Evolutionary conservation across 495 filamentous ascomycete species (phyloP), one percentile per base, ranked within the genome.

Genomic region (Penicillium antarcticum): DNA sequence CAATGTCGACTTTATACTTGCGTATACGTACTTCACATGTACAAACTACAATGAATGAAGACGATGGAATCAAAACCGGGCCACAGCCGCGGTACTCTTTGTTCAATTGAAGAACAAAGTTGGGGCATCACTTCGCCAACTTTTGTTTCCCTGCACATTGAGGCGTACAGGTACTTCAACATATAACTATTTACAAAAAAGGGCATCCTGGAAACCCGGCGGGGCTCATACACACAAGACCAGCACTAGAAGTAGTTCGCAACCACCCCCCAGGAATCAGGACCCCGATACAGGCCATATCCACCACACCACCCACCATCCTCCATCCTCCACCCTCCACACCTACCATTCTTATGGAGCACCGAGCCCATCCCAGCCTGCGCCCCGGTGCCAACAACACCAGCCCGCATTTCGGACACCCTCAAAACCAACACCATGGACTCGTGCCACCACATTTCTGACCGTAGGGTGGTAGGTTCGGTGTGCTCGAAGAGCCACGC

Each of bases 401-500:
- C 48, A 43, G 31, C 70, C 65, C 24, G 52, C 52, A 1, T 40
- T 17, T 0, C 52, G 38, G 18, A 68, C 59, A 9, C 56, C 56
- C 3, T 41, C 36, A 37, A 65, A 77, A 0, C 75, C 74, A 36
- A 56, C 49, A 1, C 75, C 75, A 3, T 40, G 26, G 37, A 60
- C 70, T 0, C 75, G 64, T n/a, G 45, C 61, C 10, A 42, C 23
- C 39, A 66, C 56, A 17, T 47, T 38, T 4, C 39, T 37, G 13
- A 65, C 58, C 2, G 18, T 45, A 1, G 74, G 69, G 49, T 77
- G 75, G 6, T 71, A 75, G 42, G 58, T 60, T 9, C 69, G 59
- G 45, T 62, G 58, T 6, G 68, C 70, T 1, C 75, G 62, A 16
- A 79, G 59, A 12, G 77, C 56, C 75, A 73, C 73, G 19, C 67